Evolutionary conservation across 495 filamentous ascomycete species (phyloP).

Genomic region (Trichoderma parareesei): DNA sequence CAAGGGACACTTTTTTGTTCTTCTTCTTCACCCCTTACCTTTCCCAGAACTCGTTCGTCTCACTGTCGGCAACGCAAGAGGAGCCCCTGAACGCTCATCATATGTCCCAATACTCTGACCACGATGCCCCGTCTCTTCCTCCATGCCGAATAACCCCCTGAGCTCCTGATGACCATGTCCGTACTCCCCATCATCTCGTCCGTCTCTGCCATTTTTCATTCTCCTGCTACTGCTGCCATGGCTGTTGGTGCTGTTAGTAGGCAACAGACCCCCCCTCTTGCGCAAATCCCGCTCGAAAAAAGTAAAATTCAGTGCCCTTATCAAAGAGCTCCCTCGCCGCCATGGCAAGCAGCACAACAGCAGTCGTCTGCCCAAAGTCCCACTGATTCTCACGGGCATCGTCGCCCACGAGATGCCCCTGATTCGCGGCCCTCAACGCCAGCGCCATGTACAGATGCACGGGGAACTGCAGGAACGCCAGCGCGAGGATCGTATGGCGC

Average conservation of each 20-base stretch:
- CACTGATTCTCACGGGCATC: constrained; percentile 27
- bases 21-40: not conserved
- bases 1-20: too few species aligned
- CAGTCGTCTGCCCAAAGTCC: constrained; percentile 35
- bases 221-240: too few species aligned
- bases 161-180: not conserved
- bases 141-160: not conserved
- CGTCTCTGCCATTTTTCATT: too few species aligned
- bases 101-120: not conserved
- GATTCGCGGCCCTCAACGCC: constrained; percentile 26
- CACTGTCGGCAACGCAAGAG: not conserved
- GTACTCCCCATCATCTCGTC: not conserved
- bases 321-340: constrained; percentile 21
- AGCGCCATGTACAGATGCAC: constrained; percentile 33
- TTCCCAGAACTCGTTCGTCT: not conserved
- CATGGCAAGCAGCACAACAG: constrained; percentile 24
- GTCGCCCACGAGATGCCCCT: constrained; percentile 24
- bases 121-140: not conserved
- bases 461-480: constrained; percentile 26
- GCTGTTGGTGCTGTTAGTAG: not conserved
- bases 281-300: not conserved
- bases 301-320: constrained; percentile 14
- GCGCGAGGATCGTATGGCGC: constrained; percentile 21
- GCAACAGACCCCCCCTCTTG: not conserved
- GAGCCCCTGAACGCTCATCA: not conserved